A percentile compares a stretch with the other conserved stretches of the same genome.
Evolutionary conservation across 2,329 filamentous ascomycete species (phyloP).

Genomic region (Calonectria leucothoes): DNA sequence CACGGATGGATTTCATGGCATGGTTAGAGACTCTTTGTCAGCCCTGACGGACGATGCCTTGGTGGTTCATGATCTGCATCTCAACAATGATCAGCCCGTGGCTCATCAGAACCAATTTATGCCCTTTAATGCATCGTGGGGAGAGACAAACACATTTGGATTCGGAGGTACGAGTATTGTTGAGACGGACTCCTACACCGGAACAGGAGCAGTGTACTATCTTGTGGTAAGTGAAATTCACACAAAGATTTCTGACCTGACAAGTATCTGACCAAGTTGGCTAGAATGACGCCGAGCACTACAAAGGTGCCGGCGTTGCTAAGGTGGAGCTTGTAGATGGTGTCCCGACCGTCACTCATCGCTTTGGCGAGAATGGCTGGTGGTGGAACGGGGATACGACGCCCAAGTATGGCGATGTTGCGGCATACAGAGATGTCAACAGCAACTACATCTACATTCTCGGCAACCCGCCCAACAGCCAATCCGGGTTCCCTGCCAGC

Average conservation of each 20-base stretch:
- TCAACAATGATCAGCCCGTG: constrained; percentile 45
- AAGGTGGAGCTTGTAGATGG: constrained; percentile 48
- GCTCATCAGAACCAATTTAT: constrained; percentile 50
- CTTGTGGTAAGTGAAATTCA: constrained; percentile 46
- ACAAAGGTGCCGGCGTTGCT: constrained; percentile 51
- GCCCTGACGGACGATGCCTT: constrained; percentile 49
- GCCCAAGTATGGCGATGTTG: constrained; percentile 52
- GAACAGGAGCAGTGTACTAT: constrained; percentile 49
- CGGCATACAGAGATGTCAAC: constrained; percentile 50
- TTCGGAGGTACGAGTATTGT: constrained; percentile 55
- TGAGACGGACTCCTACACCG: constrained; percentile 44
- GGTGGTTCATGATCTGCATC: constrained; percentile 49
- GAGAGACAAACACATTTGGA: constrained; percentile 47
- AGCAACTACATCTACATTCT: constrained; percentile 53
- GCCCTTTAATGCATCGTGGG: constrained; percentile 50
- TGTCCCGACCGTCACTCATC: constrained; percentile 49
- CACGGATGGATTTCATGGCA: constrained; percentile 50
- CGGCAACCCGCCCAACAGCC: constrained; percentile 50
- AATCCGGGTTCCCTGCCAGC: constrained; percentile 36
- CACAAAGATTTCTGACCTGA: not conserved
- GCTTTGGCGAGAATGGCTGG: constrained; percentile 39
- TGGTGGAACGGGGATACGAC: constrained; percentile 49
- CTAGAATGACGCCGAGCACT: constrained; percentile 47
- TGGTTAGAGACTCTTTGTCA: constrained; percentile 53
- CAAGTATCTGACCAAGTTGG: not conserved